Evolutionary conservation across 495 filamentous ascomycete genomes (phyloP).

Genomic region (Penicillium bovifimosum): DNA sequence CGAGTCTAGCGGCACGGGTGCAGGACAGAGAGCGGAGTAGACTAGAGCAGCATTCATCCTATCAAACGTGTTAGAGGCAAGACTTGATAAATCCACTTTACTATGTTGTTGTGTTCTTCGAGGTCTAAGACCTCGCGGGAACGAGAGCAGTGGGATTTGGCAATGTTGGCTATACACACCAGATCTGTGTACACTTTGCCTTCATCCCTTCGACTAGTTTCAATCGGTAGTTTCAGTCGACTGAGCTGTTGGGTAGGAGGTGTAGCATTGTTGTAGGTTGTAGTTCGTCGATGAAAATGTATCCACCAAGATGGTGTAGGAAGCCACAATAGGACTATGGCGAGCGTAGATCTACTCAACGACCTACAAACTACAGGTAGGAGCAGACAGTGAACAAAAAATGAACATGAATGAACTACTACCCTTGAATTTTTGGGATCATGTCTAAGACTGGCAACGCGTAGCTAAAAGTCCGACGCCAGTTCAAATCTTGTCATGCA

Average conservation of each 20-base stretch:
- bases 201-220: background rate
- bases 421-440: constrained; percentile 11
- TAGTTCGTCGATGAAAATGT: background rate
- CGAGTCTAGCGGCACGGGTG: background rate
- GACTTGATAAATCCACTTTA: background rate
- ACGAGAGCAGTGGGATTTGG: too few relatives aligned
- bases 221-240: too few relatives aligned
- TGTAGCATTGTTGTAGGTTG: background rate
- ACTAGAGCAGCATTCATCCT: background rate
- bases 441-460: constrained; percentile 10
- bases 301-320: background rate
- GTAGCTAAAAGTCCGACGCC: constrained; percentile 6
- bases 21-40: background rate
- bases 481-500: constrained; percentile 20
- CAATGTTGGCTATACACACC: background rate
- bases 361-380: background rate
- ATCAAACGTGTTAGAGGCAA: background rate
- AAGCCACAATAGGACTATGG: too few relatives aligned
- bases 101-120: too few relatives aligned
- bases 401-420: constrained; percentile 10
- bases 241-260: background rate
- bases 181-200: too few relatives aligned
- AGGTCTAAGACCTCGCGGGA: background rate
- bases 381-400: background rate
- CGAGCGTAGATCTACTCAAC: background rate